Evolutionary conservation across 2,329 filamentous ascomycete genomes (phyloP).

Genomic region (Xylaria multiplex): DNA sequence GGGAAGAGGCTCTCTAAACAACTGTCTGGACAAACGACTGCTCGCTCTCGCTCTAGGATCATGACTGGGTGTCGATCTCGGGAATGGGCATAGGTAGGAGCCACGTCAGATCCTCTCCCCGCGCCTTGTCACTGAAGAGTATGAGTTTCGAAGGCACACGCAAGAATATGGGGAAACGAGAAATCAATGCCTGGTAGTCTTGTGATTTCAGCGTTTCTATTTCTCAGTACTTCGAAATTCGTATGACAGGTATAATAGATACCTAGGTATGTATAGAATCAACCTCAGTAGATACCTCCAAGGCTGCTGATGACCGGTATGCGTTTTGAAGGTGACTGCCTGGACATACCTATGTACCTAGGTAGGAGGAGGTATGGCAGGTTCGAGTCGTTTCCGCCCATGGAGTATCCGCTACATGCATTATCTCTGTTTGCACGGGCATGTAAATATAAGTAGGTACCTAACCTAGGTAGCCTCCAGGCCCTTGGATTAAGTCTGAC

Average conservation of each 20-base stretch:
- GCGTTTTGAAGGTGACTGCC: too few relatives aligned
- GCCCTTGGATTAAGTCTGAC: not conserved
- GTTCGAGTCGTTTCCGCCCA: constrained; percentile 1
- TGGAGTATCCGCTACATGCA: not conserved
- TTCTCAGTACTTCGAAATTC: too few relatives aligned
- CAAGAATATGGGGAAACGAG: too few relatives aligned
- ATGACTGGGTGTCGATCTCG: not conserved
- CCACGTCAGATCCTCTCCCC: constrained; percentile 12
- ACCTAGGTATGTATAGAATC: not conserved
- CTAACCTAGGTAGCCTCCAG: not conserved
- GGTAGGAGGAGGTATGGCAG: not conserved
- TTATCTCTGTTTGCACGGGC: not conserved
- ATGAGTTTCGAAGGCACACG: not conserved
- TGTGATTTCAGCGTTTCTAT: too few relatives aligned
- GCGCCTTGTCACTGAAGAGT: not conserved
- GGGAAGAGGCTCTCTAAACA: not conserved
- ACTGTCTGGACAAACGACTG: not conserved
- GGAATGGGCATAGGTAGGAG: not conserved
- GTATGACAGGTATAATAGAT: too few relatives aligned
- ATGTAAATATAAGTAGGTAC: constrained; percentile 5
- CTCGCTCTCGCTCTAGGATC: not conserved
- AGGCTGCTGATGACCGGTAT: not conserved
- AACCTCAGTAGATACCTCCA: too few relatives aligned
- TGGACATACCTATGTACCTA: not conserved
- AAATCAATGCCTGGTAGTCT: too few relatives aligned